Conservation (phyloP, 2,329 filamentous ascomycete genomes). For the Pseudomassariella vexata region DNA sequence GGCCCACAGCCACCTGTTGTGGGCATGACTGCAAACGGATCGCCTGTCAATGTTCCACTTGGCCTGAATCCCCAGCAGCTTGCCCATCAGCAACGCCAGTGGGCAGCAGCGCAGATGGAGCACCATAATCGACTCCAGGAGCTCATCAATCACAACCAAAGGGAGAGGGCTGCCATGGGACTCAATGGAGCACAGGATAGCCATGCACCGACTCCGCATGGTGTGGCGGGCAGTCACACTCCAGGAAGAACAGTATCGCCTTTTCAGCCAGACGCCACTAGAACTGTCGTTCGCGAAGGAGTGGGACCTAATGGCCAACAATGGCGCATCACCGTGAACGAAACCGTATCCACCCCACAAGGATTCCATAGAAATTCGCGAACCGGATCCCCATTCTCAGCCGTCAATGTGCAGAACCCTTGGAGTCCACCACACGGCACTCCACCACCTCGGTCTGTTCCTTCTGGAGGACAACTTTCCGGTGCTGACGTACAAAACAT, state of each 20-base stretch:
- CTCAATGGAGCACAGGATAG: slow-evolving; percentile 33
- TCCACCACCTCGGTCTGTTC: slow-evolving; percentile 16
- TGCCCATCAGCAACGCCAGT: slow-evolving; percentile 12
- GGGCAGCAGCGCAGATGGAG: slow-evolving; percentile 21
- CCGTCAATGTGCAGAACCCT: slow-evolving; percentile 10
- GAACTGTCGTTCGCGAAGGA: slow-evolving; percentile 42
- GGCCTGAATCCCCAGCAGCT: slow-evolving; percentile 15
- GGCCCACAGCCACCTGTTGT: slow-evolving; percentile 12
- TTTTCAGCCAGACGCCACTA: slow-evolving; percentile 27
- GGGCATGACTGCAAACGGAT: slow-evolving; percentile 2
- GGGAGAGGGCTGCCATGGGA: slow-evolving; percentile 31
- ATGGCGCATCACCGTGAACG: slow-evolving; percentile 47
- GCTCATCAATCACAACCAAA: slow-evolving; percentile 36
- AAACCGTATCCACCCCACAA: slow-evolving; percentile 20
- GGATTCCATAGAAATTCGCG: slow-evolving; percentile 10
- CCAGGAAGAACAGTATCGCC: slow-evolving; percentile 23
- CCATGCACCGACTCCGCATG: slow-evolving; percentile 14
- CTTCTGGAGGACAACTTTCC: slow-evolving; percentile 27
- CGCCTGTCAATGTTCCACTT: slow-evolving; percentile 9
- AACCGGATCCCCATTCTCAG: slow-evolving; percentile 16
- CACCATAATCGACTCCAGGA: slow-evolving; percentile 33
- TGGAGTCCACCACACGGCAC: slow-evolving; percentile 6
- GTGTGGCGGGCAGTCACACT: slow-evolving; percentile 17
- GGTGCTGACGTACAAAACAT: slow-evolving; percentile 40
- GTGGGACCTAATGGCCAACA: slow-evolving; percentile 44